These are phyloP conservation scores for Ceratopteris richardii DNA, from an alignment of 75 land plant species.

Conservation along the genomic window DNA sequence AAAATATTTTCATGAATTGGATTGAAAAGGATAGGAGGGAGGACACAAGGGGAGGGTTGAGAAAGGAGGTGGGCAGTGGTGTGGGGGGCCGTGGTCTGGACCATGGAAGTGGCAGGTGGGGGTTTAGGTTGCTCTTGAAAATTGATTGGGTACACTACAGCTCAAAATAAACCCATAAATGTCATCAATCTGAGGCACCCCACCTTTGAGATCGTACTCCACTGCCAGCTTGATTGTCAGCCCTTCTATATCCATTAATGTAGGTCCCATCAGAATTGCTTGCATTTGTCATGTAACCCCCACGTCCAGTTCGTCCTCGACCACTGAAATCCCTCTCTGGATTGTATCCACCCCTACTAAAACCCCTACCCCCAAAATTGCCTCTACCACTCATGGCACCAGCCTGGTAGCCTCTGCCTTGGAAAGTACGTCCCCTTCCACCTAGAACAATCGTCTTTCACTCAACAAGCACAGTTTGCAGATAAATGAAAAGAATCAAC, in stretches of 20 bases:
- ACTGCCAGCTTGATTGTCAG: background rate
- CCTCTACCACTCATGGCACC: background rate
- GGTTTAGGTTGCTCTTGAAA: too few relatives aligned
- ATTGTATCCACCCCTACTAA: background rate
- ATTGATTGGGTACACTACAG: too few relatives aligned
- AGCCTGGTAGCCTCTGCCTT: background rate
- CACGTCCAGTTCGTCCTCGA: background rate
- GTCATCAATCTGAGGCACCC: too few relatives aligned
- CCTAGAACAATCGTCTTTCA: background rate
- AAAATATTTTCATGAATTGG: too few relatives aligned
- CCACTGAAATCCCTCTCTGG: background rate
- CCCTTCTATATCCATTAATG: background rate
- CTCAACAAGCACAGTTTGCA: background rate
- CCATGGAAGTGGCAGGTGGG: too few relatives aligned
- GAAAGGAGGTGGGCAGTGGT: too few relatives aligned
- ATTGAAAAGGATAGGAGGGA: too few relatives aligned
- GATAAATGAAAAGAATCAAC: background rate
- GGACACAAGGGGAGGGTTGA: too few relatives aligned
- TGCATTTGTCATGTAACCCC: too few relatives aligned
- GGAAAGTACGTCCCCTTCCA: background rate
- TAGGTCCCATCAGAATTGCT: background rate
- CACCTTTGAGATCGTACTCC: too few relatives aligned
- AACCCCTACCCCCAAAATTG: conserved; percentile 4
- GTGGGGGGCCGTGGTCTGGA: too few relatives aligned
- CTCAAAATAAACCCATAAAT: too few relatives aligned